These are phyloP conservation scores for Calonectria ilicicola DNA, from an alignment of 2,329 filamentous ascomycete genomes.

Conservation along the genomic window DNA sequence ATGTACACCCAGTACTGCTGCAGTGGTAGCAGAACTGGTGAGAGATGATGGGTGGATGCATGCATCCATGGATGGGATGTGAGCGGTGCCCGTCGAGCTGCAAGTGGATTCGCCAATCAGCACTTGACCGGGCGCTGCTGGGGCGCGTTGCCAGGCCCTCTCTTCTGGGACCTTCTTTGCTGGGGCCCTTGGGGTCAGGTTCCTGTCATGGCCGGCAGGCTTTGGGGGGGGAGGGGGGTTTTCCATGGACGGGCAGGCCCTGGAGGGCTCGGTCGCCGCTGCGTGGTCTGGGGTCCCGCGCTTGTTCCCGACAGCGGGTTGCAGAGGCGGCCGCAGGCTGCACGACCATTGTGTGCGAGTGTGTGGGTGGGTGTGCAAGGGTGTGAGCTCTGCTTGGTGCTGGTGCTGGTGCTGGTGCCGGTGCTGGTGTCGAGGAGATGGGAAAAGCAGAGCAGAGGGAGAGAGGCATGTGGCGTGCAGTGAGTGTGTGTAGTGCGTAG, in stretches of 20 bases:
- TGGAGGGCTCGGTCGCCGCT: slow-evolving; percentile 32
- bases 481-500: no score
- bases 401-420: neutral
- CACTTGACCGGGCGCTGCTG: slow-evolving; percentile 24
- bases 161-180: slow-evolving; percentile 3
- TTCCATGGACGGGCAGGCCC: slow-evolving; percentile 29
- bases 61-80: slow-evolving; percentile 11
- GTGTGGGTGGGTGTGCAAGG: slow-evolving; percentile 22
- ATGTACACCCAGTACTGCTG: neutral
- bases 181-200: slow-evolving; percentile 9
- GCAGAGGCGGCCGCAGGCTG: slow-evolving; percentile 55
- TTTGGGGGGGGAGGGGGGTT: slow-evolving; percentile 19
- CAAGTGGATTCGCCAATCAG: slow-evolving; percentile 24
- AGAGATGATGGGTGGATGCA: slow-evolving; percentile 4
- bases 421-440: neutral
- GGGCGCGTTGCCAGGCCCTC: slow-evolving; percentile 10
- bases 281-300: slow-evolving; percentile 48
- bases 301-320: slow-evolving; percentile 51
- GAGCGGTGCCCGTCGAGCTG: neutral
- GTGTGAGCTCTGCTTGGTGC: neutral
- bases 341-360: slow-evolving; percentile 44
- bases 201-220: slow-evolving; percentile 1
- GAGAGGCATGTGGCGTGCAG: slow-evolving; percentile 4
- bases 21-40: neutral
- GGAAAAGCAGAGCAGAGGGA: neutral